These are phyloP conservation scores for Macrolepiota fuliginosa DNA, from an alignment of 768 basidiomycete genomes.

Conservation along the genomic window DNA sequence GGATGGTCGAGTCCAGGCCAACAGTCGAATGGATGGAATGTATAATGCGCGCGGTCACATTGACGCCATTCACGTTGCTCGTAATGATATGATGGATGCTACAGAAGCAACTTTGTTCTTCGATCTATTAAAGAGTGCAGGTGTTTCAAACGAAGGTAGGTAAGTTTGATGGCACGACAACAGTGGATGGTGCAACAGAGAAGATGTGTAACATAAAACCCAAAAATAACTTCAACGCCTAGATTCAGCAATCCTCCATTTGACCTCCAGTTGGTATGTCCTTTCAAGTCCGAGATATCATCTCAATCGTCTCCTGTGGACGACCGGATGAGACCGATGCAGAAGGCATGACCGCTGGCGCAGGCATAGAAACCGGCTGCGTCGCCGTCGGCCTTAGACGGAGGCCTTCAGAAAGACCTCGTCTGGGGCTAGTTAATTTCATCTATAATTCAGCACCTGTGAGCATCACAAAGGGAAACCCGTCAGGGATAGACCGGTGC, in stretches of 20 bases:
- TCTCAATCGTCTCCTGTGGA: conserved; percentile 30
- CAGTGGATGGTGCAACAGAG: not conserved
- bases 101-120: not conserved
- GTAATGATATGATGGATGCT: not conserved
- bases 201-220: not conserved
- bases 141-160: not conserved
- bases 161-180: not conserved
- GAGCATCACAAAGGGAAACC: not conserved
- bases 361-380: conserved; percentile 13
- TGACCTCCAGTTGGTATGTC: not conserved
- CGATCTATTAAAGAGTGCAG: not conserved
- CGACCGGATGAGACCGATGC: conserved; percentile 8
- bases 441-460: conserved; percentile 23
- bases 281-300: conserved; percentile 26
- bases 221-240: not conserved
- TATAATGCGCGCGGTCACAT: conserved; percentile 21
- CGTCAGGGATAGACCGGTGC: conserved; percentile 1
- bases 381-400: conserved; percentile 13
- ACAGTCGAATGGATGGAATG: conserved; percentile 56
- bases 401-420: conserved; percentile 22
- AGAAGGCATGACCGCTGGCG: not conserved
- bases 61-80: not conserved
- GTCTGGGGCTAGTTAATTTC: conserved; percentile 32
- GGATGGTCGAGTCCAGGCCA: conserved; percentile 25
- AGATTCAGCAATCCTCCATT: not conserved